phyloP scores from a whole-genome alignment of 306 rosid genomes.

The Glycine soja region DNA sequence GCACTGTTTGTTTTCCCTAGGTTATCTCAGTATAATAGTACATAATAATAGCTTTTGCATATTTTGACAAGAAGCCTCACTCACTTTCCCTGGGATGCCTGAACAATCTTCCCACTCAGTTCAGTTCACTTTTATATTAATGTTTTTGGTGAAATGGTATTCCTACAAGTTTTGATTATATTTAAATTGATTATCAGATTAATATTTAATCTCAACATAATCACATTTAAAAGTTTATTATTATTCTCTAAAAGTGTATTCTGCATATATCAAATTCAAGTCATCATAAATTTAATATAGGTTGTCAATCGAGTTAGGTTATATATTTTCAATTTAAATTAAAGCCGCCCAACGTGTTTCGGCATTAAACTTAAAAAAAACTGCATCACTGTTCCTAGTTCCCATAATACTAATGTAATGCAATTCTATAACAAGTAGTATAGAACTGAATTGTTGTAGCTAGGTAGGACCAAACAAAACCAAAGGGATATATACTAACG shows the following conservation, averaged over 20 bases:
- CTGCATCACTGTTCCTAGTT: conserved; percentile 26
- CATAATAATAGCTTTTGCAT: background rate
- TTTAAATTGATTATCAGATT: too few species aligned
- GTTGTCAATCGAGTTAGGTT: too few species aligned
- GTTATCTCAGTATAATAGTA: background rate
- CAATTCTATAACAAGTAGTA: background rate
- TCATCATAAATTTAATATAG: too few species aligned
- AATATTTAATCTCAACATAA: too few species aligned
- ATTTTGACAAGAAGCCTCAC: background rate
- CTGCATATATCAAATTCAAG: too few species aligned
- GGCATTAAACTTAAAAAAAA: conserved; percentile 37
- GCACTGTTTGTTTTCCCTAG: conserved; percentile 33
- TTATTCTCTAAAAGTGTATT: too few species aligned
- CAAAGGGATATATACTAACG: conserved; percentile 53
- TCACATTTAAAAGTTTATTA: too few species aligned
- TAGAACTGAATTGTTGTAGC: too few species aligned
- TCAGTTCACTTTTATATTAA: background rate
- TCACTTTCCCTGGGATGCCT: conserved; percentile 23
- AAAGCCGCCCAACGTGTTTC: conserved; percentile 35
- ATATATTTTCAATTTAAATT: background rate
- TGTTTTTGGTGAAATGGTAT: too few species aligned
- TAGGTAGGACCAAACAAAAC: conserved; percentile 38
- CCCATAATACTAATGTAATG: too few species aligned
- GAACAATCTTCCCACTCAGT: conserved; percentile 8
- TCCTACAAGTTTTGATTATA: too few species aligned